Conservation (phyloP, 805 yeast species). For the Kazachstania taianensis region DNA sequence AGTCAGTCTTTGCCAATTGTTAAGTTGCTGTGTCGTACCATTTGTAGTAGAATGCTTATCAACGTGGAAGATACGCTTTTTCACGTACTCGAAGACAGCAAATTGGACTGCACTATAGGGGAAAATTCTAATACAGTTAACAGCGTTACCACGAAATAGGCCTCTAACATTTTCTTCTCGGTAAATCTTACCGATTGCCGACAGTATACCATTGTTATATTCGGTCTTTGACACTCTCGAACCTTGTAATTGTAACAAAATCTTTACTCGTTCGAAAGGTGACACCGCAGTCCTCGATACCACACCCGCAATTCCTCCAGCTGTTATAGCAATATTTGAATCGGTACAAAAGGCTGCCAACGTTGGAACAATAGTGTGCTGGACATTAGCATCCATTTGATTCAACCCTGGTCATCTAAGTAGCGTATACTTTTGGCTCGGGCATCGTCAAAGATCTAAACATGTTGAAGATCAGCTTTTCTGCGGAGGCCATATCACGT, state of each 20-base stretch:
- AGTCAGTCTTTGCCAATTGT: slow-evolving; percentile 41
- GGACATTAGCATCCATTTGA: too few relatives aligned
- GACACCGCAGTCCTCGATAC: slow-evolving; percentile 84
- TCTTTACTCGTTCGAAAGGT: slow-evolving; percentile 91
- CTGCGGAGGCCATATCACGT: too few relatives aligned
- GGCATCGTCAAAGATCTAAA: too few relatives aligned
- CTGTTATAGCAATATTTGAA: slow-evolving; percentile 30
- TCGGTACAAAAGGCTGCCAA: too few relatives aligned
- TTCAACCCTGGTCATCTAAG: too few relatives aligned
- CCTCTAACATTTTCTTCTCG: slow-evolving; percentile 89
- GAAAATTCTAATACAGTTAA: slow-evolving; percentile 80
- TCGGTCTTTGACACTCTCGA: slow-evolving; percentile 21
- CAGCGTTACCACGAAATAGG: slow-evolving; percentile 78
- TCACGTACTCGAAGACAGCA: slow-evolving; percentile 64
- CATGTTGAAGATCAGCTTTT: too few relatives aligned
- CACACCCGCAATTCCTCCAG: slow-evolving; percentile 76
- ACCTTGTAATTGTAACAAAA: slow-evolving; percentile 78
- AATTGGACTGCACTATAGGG: slow-evolving; percentile 95
- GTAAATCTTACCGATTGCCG: slow-evolving; percentile 71
- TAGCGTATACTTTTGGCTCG: too few relatives aligned
- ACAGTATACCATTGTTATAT: slow-evolving; percentile 58
- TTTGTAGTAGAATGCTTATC: slow-evolving; percentile 30
- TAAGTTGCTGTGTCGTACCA: slow-evolving; percentile 7
- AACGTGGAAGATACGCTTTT: slow-evolving; percentile 31
- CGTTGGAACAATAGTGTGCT: too few relatives aligned